phyloP scores from a whole-genome alignment of 2,329 filamentous ascomycete genomes.

The Diplodia corticola region DNA sequence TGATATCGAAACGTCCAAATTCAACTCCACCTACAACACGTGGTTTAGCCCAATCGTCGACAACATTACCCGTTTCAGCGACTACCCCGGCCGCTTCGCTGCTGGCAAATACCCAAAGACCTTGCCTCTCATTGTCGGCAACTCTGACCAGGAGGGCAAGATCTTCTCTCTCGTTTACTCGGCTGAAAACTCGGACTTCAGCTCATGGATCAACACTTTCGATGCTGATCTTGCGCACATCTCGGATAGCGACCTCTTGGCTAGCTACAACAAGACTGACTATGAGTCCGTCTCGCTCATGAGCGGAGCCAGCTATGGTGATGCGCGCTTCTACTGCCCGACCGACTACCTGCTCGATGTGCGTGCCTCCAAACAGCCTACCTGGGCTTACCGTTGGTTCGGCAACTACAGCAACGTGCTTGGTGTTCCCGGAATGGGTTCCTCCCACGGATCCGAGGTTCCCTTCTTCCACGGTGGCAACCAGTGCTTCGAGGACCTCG shows the following conservation, averaged over 20 bases:
- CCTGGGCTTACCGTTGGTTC: conserved; percentile 49
- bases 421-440: conserved; percentile 26
- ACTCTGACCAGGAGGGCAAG: conserved; percentile 32
- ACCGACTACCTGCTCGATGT: conserved; percentile 41
- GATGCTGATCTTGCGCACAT: conserved; percentile 45
- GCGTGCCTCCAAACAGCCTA: conserved; percentile 41
- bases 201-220: conserved; percentile 48
- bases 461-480: conserved; percentile 52
- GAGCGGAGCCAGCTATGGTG: conserved; percentile 47
- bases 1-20: conserved; percentile 26
- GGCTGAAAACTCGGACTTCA: conserved; percentile 37
- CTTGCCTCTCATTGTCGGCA: conserved; percentile 29
- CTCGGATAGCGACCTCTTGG: conserved; percentile 36
- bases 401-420: conserved; percentile 46
- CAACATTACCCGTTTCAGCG: conserved; percentile 24
- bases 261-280: conserved; percentile 40
- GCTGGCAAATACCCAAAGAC: conserved; percentile 30
- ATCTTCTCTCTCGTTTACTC: conserved; percentile 32
- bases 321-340: conserved; percentile 49
- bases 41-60: conserved; percentile 25
- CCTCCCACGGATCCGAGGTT: conserved; percentile 45
- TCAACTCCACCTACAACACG: conserved; percentile 28
- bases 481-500: conserved; percentile 42
- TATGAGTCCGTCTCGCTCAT: conserved; percentile 42
- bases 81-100: conserved; percentile 30